Evolutionary conservation across 1,284 basidiomycete genomes (phyloP), one percentile per base, ranked within the genome.

Genomic region (Melampsora abietis-canadensis): DNA sequence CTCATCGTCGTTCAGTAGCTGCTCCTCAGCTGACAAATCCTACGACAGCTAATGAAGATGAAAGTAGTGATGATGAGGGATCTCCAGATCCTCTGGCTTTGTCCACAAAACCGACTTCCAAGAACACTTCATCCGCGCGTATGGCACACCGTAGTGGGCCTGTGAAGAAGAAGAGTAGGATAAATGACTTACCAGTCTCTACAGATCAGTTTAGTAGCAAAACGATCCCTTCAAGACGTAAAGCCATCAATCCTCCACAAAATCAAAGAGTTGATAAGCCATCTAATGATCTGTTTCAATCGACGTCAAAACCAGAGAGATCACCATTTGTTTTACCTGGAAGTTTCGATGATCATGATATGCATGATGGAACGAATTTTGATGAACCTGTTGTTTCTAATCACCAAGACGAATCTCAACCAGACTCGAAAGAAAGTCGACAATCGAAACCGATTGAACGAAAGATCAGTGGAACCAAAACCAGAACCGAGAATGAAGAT

Each of bases 51-150:
- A 30, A 21, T 21, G 47, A 27, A 12, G 60, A 57, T 63, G 68
- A 70, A 24, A 70, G 68, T 54, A 62, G 60, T 62, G 60, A 59
- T 14, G 60, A 63, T 7, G 66, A 68, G 27, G 54, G 21, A 19
- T 30, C 54, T 30, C 21, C 54, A 19, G 54, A 21, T 57, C 34
- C 66, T 54, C 14, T 37, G 51, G 4, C 24, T 8, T 30, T 60
- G 54, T 12, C 66, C 4, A 40, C 68, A 24, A n/a, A 46, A 27
- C 5, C 60, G 44, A 31, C 44, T n/a, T 30, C 37, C 17, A n/a
- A 19, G 21, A 21, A n/a, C 30, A 21, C 61, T 62, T 30, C 59
- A 70, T 27, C 68, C 31, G 14, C 63, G 48, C n/a, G 59, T 40
- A 40, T 40, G 6, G 37, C 37, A 40, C 37, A 40, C 12, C 37